Conservation (phyloP, 768 basidiomycete species). For the Boletales sp. region DNA sequence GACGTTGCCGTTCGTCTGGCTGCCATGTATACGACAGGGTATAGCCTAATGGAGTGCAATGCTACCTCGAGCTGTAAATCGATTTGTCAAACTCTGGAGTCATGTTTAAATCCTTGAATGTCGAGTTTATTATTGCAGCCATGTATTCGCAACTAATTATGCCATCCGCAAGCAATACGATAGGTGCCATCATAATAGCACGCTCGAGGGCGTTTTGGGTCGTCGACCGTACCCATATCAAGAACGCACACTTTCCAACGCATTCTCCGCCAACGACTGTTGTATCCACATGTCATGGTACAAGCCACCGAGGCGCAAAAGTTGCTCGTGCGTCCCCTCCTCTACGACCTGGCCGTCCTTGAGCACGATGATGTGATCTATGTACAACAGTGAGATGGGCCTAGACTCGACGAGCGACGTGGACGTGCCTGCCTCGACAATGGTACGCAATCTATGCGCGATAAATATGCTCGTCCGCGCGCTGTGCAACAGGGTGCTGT, state of each 20-base stretch:
- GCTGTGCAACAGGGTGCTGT: conserved; percentile 69
- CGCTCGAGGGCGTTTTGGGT: too few species aligned
- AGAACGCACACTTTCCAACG: conserved; percentile 9
- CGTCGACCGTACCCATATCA: not conserved
- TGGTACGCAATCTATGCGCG: conserved; percentile 86
- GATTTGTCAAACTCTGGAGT: too few species aligned
- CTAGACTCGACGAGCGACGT: not conserved
- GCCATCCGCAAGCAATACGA: too few species aligned
- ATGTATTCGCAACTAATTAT: too few species aligned
- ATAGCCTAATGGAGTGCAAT: not conserved
- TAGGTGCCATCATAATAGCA: not conserved
- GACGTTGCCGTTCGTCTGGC: conserved; percentile 3
- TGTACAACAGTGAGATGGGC: not conserved
- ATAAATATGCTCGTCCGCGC: conserved; percentile 94
- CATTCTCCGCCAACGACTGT: conserved; percentile 48
- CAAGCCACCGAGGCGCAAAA: conserved; percentile 66
- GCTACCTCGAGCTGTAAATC: too few species aligned
- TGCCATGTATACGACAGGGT: conserved; percentile 1
- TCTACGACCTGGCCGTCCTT: conserved; percentile 89
- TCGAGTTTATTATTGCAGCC: too few species aligned
- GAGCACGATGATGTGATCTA: conserved; percentile 91
- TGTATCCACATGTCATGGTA: conserved; percentile 83
- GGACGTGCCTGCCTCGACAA: conserved; percentile 79
- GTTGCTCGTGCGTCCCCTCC: conserved; percentile 88
- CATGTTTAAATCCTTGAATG: too few species aligned